These are phyloP conservation scores for Akanthomyces uredinophilus DNA, from an alignment of 2,329 filamentous ascomycete species.

Conservation along the genomic window DNA sequence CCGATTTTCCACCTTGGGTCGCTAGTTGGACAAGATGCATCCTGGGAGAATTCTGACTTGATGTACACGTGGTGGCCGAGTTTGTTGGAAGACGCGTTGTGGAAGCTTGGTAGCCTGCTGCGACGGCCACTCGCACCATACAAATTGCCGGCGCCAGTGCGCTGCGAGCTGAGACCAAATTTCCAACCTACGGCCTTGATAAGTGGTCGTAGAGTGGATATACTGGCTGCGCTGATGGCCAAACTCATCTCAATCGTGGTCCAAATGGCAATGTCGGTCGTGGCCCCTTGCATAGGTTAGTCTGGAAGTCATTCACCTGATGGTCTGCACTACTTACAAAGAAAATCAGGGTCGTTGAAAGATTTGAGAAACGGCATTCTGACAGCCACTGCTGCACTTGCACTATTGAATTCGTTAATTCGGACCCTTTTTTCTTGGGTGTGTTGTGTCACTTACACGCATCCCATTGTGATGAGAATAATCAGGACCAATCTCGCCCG, in stretches of 20 bases:
- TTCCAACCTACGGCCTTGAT: slow-evolving; percentile 29
- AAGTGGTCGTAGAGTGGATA: slow-evolving; percentile 43
- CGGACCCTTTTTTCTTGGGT: slow-evolving; percentile 11
- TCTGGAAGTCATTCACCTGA: neutral
- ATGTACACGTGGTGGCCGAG: slow-evolving; percentile 3
- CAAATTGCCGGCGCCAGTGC: neutral
- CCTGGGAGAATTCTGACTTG: slow-evolving; percentile 2
- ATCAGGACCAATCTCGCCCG: slow-evolving; percentile 48
- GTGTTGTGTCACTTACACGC: slow-evolving; percentile 32
- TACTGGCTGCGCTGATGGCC: slow-evolving; percentile 43
- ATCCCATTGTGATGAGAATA: slow-evolving; percentile 51
- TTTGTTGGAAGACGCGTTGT: neutral
- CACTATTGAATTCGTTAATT: slow-evolving; percentile 25
- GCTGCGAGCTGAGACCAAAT: slow-evolving; percentile 23
- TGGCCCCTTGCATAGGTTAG: slow-evolving; percentile 25
- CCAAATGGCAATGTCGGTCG: slow-evolving; percentile 43
- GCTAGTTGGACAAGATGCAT: neutral
- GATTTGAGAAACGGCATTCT: slow-evolving; percentile 35
- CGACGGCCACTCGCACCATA: neutral
- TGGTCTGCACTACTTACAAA: slow-evolving; percentile 29
- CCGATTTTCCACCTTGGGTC: neutral
- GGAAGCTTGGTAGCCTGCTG: neutral
- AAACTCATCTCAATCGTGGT: slow-evolving; percentile 43
- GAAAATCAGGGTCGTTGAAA: slow-evolving; percentile 37
- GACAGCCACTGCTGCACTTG: slow-evolving; percentile 40